Conservation (phyloP, 805 yeast species). For the Scheffersomyces amazonensis region DNA sequence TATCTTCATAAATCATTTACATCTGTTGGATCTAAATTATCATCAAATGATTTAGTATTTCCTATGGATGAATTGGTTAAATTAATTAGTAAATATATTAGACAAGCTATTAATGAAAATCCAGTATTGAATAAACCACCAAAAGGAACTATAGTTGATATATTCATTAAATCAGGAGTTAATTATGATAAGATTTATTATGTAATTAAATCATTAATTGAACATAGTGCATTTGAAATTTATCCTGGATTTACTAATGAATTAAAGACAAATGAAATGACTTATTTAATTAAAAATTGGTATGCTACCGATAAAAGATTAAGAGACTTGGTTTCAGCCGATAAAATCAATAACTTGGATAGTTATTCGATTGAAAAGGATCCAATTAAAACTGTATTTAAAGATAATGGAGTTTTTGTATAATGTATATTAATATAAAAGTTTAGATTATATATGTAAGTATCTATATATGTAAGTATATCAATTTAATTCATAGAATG, state of each 20-base stretch:
- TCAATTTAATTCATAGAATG: slow-evolving; percentile 41
- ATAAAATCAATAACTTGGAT: slow-evolving; percentile 40
- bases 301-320: slow-evolving; percentile 60
- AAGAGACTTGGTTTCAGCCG: slow-evolving; percentile 52
- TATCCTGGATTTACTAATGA: slow-evolving; percentile 42
- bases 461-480: slow-evolving; percentile 3
- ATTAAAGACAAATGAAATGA: slow-evolving; percentile 51
- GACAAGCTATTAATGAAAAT: slow-evolving; percentile 32
- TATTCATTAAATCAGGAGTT: slow-evolving; percentile 63
- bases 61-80: slow-evolving; percentile 73
- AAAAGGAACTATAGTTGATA: slow-evolving; percentile 57
- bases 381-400: slow-evolving; percentile 44
- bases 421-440: neutral
- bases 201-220: slow-evolving; percentile 59
- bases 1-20: slow-evolving; percentile 37
- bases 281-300: slow-evolving; percentile 65
- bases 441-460: neutral
- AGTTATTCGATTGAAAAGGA: slow-evolving; percentile 52
- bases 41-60: slow-evolving; percentile 72
- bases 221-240: slow-evolving; percentile 53
- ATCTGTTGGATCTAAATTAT: slow-evolving; percentile 59
- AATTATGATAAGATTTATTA: slow-evolving; percentile 64
- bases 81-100: slow-evolving; percentile 55
- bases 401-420: slow-evolving; percentile 3
- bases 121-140: slow-evolving; percentile 34